Base-by-base conservation (phyloP, 2,329 filamentous ascomycete genomes). In the Chalaropsis ovoidea region DNA sequence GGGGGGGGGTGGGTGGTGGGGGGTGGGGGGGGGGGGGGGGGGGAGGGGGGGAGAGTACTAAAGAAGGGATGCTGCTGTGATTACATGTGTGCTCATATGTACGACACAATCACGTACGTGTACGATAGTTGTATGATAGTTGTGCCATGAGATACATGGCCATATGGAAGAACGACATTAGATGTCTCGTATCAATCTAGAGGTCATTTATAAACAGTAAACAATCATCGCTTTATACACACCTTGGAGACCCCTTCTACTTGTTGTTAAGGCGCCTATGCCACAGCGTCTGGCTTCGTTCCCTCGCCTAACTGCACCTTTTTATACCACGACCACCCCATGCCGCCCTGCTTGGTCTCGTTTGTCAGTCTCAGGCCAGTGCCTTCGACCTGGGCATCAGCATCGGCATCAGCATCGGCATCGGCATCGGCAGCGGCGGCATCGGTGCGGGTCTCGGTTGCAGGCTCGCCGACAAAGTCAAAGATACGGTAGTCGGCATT, bases 401-500 rank as follows among this genome's bases (percentile, higher is more conserved):
- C 68, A 5, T 68, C 58, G 10, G 8, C 49, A 47, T 42, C 19
- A 6, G 31, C 49, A 45, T 43, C 19, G 27, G 11, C n/a, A n/a
- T n/a, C n/a, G n/a, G 11, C 42, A 43, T 43, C 42, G 42, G 31
- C 31, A 35, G 3, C 7, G 31, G 31, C n/a, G 31, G 31, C 49
- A 45, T 43, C 19, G 27, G 11, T 11, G 22, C 47, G 13, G 10
- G 47, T 52, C 47, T 27, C 47, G 24, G 47, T 5, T 4, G 10
- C 3, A 52, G 47, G 10, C 13, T 27, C 47, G 19, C 47, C 47
- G 11, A 71, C 77, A 69, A 84, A 83, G 19, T 82, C 78, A 70
- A 87, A 87, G 39, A 87, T 75, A 13, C 85, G 79, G 72, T 84
- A 88, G 70, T 88, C 85, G 11, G 81, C 81, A 68, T 87, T 87